Evolutionary conservation across 1,139 yeast species (phyloP).

Genomic region (Diutina scorzettiae): DNA sequence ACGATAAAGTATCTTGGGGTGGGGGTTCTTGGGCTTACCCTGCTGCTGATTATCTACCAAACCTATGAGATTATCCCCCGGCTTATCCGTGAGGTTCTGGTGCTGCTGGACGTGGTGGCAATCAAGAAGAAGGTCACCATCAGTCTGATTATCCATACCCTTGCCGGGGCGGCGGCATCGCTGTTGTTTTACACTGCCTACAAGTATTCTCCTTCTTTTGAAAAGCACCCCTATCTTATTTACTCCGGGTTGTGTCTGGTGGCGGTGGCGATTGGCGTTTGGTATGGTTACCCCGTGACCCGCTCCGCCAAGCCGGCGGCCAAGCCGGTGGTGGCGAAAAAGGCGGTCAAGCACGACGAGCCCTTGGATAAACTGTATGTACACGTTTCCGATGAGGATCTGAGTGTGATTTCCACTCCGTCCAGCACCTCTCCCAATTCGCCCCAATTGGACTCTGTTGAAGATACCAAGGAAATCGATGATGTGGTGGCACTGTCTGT

Average conservation of each 20-base stretch:
- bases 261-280: conserved; percentile 8
- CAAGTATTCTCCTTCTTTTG: conserved; percentile 27
- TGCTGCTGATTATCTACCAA: conserved; percentile 29
- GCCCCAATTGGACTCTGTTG: conserved; percentile 13
- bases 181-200: conserved; percentile 30
- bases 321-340: background rate
- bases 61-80: conserved; percentile 24
- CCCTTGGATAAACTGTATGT: conserved; percentile 36
- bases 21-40: conserved; percentile 39
- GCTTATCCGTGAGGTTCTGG: conserved; percentile 18
- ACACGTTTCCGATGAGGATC: conserved; percentile 36
- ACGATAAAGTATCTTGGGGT: conserved; percentile 40
- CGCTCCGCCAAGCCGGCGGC: background rate
- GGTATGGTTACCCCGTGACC: background rate
- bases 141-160: conserved; percentile 20
- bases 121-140: conserved; percentile 10
- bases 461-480: conserved; percentile 17
- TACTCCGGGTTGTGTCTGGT: conserved; percentile 45
- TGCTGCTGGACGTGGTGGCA: conserved; percentile 5
- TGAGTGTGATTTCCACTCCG: conserved; percentile 19
- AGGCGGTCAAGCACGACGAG: no score
- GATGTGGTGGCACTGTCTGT: conserved; percentile 31
- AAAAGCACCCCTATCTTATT: conserved; percentile 44
- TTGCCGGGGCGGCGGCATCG: conserved; percentile 27
- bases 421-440: conserved; percentile 20